Evolutionary conservation across 2,329 filamentous ascomycete genomes (phyloP).

Genomic region (Onygenales sp.): DNA sequence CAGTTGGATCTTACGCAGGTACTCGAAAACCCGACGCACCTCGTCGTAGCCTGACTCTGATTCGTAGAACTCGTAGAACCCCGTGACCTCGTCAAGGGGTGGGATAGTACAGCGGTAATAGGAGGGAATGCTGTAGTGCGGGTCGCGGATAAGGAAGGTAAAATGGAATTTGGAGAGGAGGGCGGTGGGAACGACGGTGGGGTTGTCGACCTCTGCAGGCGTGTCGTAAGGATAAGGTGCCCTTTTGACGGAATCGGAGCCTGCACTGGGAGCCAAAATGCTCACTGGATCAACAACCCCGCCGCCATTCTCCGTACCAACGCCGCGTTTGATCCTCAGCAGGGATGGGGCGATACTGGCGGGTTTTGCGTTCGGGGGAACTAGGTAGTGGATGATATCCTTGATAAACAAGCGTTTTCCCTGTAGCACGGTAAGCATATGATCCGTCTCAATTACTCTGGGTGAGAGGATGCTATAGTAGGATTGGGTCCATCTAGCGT

Average conservation of each 20-base stretch:
- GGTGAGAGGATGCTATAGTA: background rate
- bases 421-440: constrained; percentile 44
- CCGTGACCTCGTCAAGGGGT: constrained; percentile 70
- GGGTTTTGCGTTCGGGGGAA: constrained; percentile 61
- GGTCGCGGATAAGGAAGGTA: constrained; percentile 93
- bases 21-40: constrained; percentile 79
- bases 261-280: constrained; percentile 18
- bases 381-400: constrained; percentile 88
- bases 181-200: constrained; percentile 69
- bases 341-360: constrained; percentile 73
- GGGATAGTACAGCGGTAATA: constrained; percentile 93
- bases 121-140: constrained; percentile 80
- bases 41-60: constrained; percentile 86
- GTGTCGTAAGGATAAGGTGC: constrained; percentile 51
- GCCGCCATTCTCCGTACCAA: constrained; percentile 40
- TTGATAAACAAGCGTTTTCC: constrained; percentile 95
- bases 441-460: constrained; percentile 7
- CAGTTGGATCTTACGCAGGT: constrained; percentile 57
- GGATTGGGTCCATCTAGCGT: background rate
- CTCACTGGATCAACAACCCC: constrained; percentile 22
- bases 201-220: constrained; percentile 59
- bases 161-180: constrained; percentile 78
- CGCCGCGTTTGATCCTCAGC: constrained; percentile 46
- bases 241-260: constrained; percentile 15
- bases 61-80: constrained; percentile 79